A percentile compares a stretch with the other conserved stretches of the same genome.
These are phyloP conservation scores for Hypoxylon fuscum DNA, from an alignment of 495 filamentous ascomycete species.

Conservation along the genomic window DNA sequence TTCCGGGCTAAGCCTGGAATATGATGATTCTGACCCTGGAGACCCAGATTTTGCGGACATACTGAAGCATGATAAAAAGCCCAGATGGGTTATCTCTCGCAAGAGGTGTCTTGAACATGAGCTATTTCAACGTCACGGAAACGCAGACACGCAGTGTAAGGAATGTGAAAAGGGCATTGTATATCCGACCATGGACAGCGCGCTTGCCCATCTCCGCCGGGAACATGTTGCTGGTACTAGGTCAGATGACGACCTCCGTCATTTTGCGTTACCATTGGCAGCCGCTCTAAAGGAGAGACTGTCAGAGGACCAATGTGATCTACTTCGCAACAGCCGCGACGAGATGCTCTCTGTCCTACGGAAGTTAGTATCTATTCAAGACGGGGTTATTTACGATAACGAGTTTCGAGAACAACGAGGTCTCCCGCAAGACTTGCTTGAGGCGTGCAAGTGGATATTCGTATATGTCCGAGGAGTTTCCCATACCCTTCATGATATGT, in stretches of 20 bases:
- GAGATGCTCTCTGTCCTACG: neutral
- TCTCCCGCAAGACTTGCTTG: neutral
- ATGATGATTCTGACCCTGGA: neutral
- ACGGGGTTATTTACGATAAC: neutral
- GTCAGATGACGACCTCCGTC: neutral
- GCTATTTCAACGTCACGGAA: neutral
- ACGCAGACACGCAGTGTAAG: neutral
- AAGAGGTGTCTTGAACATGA: neutral
- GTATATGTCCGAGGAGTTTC: neutral
- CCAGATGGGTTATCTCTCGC: neutral
- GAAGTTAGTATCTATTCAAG: neutral
- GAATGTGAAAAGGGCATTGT: neutral
- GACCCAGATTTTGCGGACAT: neutral
- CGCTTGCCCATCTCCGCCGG: neutral
- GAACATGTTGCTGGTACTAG: neutral
- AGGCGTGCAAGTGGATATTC: neutral
- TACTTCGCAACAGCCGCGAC: neutral
- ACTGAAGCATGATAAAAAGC: neutral
- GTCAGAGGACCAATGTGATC: neutral
- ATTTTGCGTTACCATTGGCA: neutral
- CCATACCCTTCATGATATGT: neutral
- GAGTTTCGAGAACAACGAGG: neutral
- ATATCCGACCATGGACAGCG: neutral
- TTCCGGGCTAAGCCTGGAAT: neutral
- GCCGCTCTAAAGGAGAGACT: neutral